phyloP scores from a whole-genome alignment of 2,329 filamentous ascomycete species.

The Catunica adiposa region DNA sequence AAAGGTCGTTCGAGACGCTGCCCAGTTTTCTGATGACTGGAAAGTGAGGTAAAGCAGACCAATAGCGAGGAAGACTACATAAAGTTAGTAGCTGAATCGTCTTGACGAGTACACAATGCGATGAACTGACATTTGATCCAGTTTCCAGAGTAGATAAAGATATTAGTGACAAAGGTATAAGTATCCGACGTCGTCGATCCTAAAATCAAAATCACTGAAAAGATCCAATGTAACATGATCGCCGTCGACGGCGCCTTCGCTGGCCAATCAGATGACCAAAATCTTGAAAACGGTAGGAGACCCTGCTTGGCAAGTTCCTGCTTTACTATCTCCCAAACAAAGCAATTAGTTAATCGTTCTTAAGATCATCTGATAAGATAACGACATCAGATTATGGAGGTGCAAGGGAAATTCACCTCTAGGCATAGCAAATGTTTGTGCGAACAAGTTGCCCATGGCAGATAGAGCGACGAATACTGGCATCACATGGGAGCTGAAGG shows the following conservation, averaged over 20 bases:
- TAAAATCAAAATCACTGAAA: constrained; percentile 10
- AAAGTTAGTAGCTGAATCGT: neutral
- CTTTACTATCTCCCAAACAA: constrained; percentile 24
- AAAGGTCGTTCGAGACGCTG: constrained; percentile 34
- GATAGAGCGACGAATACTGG: constrained; percentile 43
- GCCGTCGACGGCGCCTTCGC: constrained; percentile 28
- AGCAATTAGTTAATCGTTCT: neutral
- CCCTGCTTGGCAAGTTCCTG: constrained; percentile 56
- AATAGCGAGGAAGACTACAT: constrained; percentile 40
- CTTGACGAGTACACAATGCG: constrained; percentile 38
- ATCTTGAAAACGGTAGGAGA: constrained; percentile 44
- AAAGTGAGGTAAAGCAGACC: constrained; percentile 37
- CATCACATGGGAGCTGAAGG: constrained; percentile 31
- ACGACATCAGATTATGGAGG: constrained; percentile 24
- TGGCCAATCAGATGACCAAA: constrained; percentile 54
- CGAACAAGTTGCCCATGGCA: constrained; percentile 45
- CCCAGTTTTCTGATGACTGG: constrained; percentile 34
- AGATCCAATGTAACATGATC: constrained; percentile 11
- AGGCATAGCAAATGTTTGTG: constrained; percentile 17
- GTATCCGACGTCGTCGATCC: constrained; percentile 3
- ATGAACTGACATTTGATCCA: constrained; percentile 42
- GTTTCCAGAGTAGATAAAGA: constrained; percentile 27
- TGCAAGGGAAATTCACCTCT: constrained; percentile 29
- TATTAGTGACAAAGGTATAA: constrained; percentile 12
- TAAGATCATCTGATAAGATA: neutral